Base-by-base conservation (phyloP, 2,329 filamentous ascomycete genomes). In the Pseudovirgaria hyperparasitica region DNA sequence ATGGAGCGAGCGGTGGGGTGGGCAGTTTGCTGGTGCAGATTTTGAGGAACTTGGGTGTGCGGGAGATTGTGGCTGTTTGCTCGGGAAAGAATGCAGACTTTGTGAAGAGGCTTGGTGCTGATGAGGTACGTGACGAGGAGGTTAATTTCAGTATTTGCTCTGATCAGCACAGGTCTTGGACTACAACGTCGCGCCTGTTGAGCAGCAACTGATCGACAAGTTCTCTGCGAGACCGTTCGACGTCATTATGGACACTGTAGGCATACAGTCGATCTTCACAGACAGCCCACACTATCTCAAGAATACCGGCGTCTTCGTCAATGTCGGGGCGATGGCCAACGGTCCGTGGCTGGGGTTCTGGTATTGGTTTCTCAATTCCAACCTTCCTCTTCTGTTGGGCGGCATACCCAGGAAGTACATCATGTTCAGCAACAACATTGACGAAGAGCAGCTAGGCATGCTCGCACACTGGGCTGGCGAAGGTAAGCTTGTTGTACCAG, bases 1-100 rank as follows among this genome's bases (percentile, higher is more conserved):
- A 67, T 34, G 65, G 62, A 4, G 65, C 61, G 12, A 65, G 63
- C 36, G 64, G 65, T 1, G 64, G 62, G 9, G 58, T 69, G 5
- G 65, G 65, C 9, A 52, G 54, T 12, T 37, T 67, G 26, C 46
- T 55, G 2, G 44, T 65, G 24, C 65, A 69, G 44, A 54, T 64
- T 47, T 47, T 41, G 23, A 47, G 47, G 9, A 43, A 37, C n/a
- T 34, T 46, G 6, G 51, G 52, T 1, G 61, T 59, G 0, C 38
- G 41, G 17, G 27, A 18, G 22, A 50, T 68, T 2, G 56, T 59
- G 2, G 64, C 47, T 0, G 50, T 65, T 6, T 67, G 63, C 39
- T 65, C 62, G 3, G 52, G 44, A 4, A 48, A 35, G 19, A 65
- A 65, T 27, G 44, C 39, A 4, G 55, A 48, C 4, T 31, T 65